phyloP scores from a whole-genome alignment of 2,329 filamentous ascomycete genomes.

The Epichloe sibirici region DNA sequence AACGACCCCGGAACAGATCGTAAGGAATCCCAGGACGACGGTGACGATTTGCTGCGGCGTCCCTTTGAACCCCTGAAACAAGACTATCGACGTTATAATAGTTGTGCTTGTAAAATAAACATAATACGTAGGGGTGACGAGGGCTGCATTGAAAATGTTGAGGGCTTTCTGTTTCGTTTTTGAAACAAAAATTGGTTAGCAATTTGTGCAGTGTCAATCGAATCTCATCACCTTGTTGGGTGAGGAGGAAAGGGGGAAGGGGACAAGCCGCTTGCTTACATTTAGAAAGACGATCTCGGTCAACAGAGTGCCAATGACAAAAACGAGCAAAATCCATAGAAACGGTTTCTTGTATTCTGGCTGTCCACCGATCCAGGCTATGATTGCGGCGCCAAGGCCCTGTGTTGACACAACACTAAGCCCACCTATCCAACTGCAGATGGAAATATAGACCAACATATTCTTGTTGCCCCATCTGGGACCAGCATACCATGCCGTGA shows the following conservation, averaged over 20 bases:
- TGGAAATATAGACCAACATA: constrained; percentile 94
- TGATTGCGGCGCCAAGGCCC: constrained; percentile 79
- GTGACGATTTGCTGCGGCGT: constrained; percentile 69
- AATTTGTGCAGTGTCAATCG: neutral
- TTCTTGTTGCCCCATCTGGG: constrained; percentile 90
- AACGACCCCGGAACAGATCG: constrained; percentile 87
- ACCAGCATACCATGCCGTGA: constrained; percentile 68
- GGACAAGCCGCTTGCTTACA: constrained; percentile 47
- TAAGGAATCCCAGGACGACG: constrained; percentile 84
- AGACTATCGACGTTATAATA: constrained; percentile 82
- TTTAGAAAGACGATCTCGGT: constrained; percentile 95
- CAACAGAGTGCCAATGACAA: constrained; percentile 77
- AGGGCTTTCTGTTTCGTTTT: constrained; percentile 73
- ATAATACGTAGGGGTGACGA: constrained; percentile 97
- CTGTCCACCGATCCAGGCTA: constrained; percentile 70
- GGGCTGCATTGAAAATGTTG: constrained; percentile 89
- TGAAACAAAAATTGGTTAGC: neutral
- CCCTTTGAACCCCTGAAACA: constrained; percentile 92
- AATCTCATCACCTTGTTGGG: too few relatives aligned
- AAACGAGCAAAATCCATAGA: constrained; percentile 79
- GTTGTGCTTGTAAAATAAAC: constrained; percentile 96
- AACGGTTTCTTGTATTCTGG: constrained; percentile 98
- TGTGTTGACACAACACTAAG: constrained; percentile 92
- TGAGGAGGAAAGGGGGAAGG: too few relatives aligned
- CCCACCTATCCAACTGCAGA: constrained; percentile 90